Base-by-base conservation (phyloP, 2,329 filamentous ascomycete species). In the Fusarium nodosum region DNA sequence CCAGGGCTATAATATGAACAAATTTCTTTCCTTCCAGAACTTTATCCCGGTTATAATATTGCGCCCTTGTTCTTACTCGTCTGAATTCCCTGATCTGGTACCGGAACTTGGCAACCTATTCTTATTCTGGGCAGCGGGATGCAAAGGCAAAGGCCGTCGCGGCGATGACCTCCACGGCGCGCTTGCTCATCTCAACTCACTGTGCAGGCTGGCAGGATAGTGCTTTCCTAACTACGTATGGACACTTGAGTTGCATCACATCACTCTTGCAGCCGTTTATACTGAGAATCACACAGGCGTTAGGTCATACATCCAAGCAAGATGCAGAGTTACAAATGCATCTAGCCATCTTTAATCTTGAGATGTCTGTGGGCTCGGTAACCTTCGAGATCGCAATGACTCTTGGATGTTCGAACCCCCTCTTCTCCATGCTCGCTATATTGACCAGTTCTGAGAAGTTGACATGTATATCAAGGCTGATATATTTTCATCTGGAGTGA, bases 1-100 rank as follows among this genome's bases (percentile, higher is more conserved):
- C 53, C 50, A 56, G 66, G 67, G 52, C 48, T 38, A 39, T 16
- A 47, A 45, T 30, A 55, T 71, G 59, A 51, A 30, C 28, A 30
- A 30, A 56, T 70, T 64, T 68, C 38, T 70, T 60, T 70, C 42
- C 58, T 69, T 69, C 67, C 63, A 69, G 67, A 69, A 69, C 60
- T 31, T 65, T 65, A 53, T 54, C 42, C 62, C 38, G 26, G 26
- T 20, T 45, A 45, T 54, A 54, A 33, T 66, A 33, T 60, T 8
- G 31, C 4, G 5, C 22, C 62, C 60, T 59, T 56, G 48, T 46
- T 30, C 36, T 46, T 56, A 63, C 24, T 56, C 48, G 60, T 39
- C 20, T 16, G 30, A 31, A 15, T 46, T 56, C 28, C 26, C 42
- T 63, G 30, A 30, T 33, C 30, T 56, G 60, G 53, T 30, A 30